Evolutionary conservation across 495 filamentous ascomycete genomes (phyloP), one percentile per base, ranked within the genome.

Genomic region (Hapsidospora chrysogenum): DNA sequence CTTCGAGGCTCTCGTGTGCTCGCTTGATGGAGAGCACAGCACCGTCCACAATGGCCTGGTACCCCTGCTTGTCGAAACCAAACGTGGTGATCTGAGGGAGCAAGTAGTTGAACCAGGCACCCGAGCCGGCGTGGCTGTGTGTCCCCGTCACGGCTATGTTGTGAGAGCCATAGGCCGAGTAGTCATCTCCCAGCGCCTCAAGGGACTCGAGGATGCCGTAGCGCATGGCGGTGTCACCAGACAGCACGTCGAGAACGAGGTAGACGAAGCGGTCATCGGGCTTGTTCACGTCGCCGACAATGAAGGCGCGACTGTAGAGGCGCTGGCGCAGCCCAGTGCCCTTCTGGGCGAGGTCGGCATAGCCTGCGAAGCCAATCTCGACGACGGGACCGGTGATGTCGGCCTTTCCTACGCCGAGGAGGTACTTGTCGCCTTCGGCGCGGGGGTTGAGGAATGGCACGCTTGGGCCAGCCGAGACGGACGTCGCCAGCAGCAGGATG

Each of bases 31-130:
- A 86, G n/a, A 79, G 47, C 28, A 92, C 54, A 7, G 81, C 72
- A 1, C 89, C 87, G 38, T 93, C 76, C 1, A 97, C 85, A 41
- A 94, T 79, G 16, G 89, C 86, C 44, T 82, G 74, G 45, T 92
- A 95, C 42, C 78, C 82, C 50, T 92, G 82, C 50, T 70, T 72
- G 53, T 84, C 67, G 39, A 94, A 95, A 0, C 89, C 89, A 29
- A 74, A 60, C 38, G 78, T 85, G 0, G 89, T 94, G 41, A 97
- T 74, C 50, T 95, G 89, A 3, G 87, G 87, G 8, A 97, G 66
- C 11, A 97, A 68, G 51, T 97, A 97, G 46, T 97, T 97, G 47
- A 89, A 72, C 85, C 85, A 96, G 21, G 80, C 89, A 1, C 84
- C 89, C 13, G 87, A 85, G 1, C 84, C 87, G 21, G 85, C 80